Conservation (phyloP, 768 basidiomycete species). For the Mycena maculata region DNA sequence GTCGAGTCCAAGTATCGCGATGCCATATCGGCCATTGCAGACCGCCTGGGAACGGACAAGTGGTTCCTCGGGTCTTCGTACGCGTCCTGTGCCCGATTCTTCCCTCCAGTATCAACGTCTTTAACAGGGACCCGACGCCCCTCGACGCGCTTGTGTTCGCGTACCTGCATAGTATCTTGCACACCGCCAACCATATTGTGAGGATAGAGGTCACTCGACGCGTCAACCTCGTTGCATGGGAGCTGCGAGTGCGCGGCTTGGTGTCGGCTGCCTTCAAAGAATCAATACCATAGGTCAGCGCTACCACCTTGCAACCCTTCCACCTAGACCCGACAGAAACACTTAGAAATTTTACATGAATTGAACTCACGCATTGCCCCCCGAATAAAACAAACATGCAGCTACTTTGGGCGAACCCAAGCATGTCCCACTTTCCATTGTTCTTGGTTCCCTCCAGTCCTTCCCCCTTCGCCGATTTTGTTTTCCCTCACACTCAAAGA, state of each 20-base stretch:
- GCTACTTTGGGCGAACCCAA: too few species aligned
- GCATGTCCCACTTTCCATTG: too few species aligned
- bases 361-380: too few species aligned
- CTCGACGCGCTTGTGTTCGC: constrained; percentile 88
- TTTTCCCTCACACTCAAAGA: too few species aligned
- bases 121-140: constrained; percentile 73
- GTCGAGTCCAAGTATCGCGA: constrained; percentile 73
- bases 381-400: too few species aligned
- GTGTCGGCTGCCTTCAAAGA: constrained; percentile 64
- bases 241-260: constrained; percentile 70
- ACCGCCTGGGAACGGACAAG: constrained; percentile 77
- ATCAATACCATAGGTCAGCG: too few species aligned
- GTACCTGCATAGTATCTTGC: constrained; percentile 76
- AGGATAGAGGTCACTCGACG: constrained; percentile 76
- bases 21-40: constrained; percentile 78
- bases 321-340: too few species aligned
- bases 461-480: too few species aligned
- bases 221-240: constrained; percentile 86
- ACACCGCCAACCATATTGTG: constrained; percentile 52
- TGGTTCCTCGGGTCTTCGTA: constrained; percentile 87
- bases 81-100: constrained; percentile 32
- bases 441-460: too few species aligned
- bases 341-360: too few species aligned
- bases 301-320: too few species aligned
- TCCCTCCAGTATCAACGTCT: not conserved